Evolutionary conservation across 1,139 yeast species (phyloP), one percentile per base, ranked within the genome.

Genomic region (Sugiyamaella xylanicola): DNA sequence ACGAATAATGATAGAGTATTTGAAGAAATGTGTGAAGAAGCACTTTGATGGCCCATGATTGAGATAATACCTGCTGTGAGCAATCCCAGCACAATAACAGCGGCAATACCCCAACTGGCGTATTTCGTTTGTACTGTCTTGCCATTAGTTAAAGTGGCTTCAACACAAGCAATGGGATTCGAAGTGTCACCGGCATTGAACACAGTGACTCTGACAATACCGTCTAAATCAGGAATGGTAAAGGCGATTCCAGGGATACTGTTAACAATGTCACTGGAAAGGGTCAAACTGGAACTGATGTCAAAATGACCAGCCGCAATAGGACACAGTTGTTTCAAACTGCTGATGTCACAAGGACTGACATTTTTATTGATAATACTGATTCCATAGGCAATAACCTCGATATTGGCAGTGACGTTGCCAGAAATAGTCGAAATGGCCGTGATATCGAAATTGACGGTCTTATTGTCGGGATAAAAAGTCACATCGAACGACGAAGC

Each of bases 101-200:
- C 95, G 4, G 97, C 98, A 64, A 93, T 87, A 21, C 96, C 96
- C 99, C 99, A 95, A 7, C 96, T 82, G 3, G 97, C 99, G 64
- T 89, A 91, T 67, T 84, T 85, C 29, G 97, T 91, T 72, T 92
- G 96, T 37, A 93, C 99, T 1, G 99, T 91, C 69, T 88, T 90
- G 58, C 93, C 97, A 72, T 95, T 93, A 29, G 88, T 75, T 59
- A 93, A 77, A 20, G 84, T 79, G 0, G 98, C 97, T 69, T 88
- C 92, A 9, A 95, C 96, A 79, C 99, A 93, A 1, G 99, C 99
- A 59, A 92, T 75, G 1, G 86, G 80, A 2, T 68, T 65, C 8
- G 57, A 57, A 19, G 72, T 65, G 50, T 80, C 81, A 53, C 75
- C 73, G 11, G 74, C 69, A 45, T 81, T 73, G 68, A 81, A 85